Conservation (phyloP, 768 basidiomycete species). For the Pleurotus salmoneostramineus region DNA sequence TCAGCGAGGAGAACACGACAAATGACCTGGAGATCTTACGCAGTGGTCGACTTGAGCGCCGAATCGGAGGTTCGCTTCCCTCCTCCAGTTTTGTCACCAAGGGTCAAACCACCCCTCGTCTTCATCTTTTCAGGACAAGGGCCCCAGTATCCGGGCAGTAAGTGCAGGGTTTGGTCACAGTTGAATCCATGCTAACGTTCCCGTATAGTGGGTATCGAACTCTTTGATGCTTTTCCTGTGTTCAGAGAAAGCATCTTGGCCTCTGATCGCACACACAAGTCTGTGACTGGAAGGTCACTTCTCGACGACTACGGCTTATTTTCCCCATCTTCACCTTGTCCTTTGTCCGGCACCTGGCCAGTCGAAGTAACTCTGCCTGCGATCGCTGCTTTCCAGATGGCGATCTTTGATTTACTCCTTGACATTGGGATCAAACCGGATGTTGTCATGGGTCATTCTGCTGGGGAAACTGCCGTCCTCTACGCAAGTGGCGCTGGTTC, state of each 20-base stretch:
- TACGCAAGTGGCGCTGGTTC: conserved; percentile 39
- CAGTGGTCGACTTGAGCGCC: conserved; percentile 12
- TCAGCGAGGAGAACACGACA: conserved; percentile 26
- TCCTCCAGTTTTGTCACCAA: conserved; percentile 21
- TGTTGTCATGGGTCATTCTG: conserved; percentile 40
- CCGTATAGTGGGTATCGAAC: conserved; percentile 30
- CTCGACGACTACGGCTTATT: conserved; percentile 34
- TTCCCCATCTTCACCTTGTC: conserved; percentile 8
- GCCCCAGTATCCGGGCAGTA: conserved; percentile 33
- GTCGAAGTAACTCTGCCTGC: conserved; percentile 35
- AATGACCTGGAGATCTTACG: conserved; percentile 25
- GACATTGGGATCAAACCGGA: conserved; percentile 33
- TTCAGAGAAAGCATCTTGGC: conserved; percentile 34
- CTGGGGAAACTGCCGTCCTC: conserved; percentile 40
- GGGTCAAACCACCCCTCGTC: conserved; percentile 23
- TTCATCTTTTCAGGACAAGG: conserved; percentile 38
- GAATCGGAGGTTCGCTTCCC: conserved; percentile 15
- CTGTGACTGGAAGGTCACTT: conserved; percentile 28
- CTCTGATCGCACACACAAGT: conserved; percentile 28
- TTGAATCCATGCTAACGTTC: not conserved
- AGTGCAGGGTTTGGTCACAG: conserved; percentile 10
- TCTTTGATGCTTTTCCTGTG: conserved; percentile 26
- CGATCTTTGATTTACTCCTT: conserved; percentile 34
- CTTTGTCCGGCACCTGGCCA: conserved; percentile 23
- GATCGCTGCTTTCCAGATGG: conserved; percentile 41